Conservation (phyloP, 257 asterid species). For the Solanum sitiens region DNA sequence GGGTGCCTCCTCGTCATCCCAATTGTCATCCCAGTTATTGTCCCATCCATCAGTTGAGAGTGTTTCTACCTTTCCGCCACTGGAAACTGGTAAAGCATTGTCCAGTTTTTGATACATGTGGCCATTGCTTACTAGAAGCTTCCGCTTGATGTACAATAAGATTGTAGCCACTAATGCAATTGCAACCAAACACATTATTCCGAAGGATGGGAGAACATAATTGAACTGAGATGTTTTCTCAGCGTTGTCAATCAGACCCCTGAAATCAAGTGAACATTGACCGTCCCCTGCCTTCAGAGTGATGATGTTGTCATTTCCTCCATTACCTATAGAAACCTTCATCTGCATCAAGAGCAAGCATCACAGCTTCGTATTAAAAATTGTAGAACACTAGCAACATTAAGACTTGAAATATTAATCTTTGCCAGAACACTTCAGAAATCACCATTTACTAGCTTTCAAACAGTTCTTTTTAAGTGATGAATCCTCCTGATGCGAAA, state of each 20-base stretch:
- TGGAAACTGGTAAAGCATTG: constrained; percentile 66
- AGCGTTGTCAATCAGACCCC: constrained; percentile 21
- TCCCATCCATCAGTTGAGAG: constrained; percentile 64
- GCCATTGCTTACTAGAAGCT: constrained; percentile 19
- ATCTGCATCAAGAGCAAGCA: constrained; percentile 28
- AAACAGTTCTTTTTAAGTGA: not conserved
- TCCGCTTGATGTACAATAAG: constrained; percentile 22
- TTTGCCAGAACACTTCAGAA: not conserved
- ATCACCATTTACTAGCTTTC: not conserved
- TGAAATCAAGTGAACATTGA: constrained; percentile 51
- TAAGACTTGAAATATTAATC: not conserved
- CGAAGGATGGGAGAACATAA: constrained; percentile 10
- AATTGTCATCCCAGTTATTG: constrained; percentile 63
- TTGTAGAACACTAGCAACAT: not conserved
- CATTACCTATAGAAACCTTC: constrained; percentile 41
- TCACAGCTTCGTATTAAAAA: not conserved
- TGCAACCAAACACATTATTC: constrained; percentile 29
- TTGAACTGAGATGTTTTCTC: constrained; percentile 19
- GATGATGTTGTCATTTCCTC: constrained; percentile 30
- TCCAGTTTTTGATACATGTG: constrained; percentile 52
- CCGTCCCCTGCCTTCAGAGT: constrained; percentile 43
- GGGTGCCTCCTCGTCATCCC: constrained; percentile 90
- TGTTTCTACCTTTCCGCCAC: constrained; percentile 16
- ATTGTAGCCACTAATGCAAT: constrained; percentile 22
- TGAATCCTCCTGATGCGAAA: not conserved